Evolutionary conservation across 2,329 filamentous ascomycete species (phyloP), one percentile per base, ranked within the genome.

Genomic region (Aspergillus novoparasiticus): DNA sequence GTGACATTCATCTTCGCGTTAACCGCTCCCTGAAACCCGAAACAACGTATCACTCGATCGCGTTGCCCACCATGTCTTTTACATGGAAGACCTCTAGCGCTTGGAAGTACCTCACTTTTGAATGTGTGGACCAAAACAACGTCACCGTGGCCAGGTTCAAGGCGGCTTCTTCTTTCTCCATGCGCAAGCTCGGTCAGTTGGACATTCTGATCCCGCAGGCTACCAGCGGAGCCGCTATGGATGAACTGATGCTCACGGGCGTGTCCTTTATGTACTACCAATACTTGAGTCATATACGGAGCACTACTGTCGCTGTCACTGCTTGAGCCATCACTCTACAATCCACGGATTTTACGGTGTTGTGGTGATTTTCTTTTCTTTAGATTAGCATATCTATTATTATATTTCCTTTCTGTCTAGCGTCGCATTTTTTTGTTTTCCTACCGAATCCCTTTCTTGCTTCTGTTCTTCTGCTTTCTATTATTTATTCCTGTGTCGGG

Each of bases 161-260:
- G 11, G 39, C 63, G 11, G 50, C 55, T 21, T 50, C 59, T 3
- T 57, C 56, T n/a, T 56, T 23, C 57, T 59, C 59, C 2, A 30
- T 58, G 21, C 43, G 28, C 2, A 62, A 62, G 39, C 10, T 61
- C 1, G 63, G 59, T 4, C 56, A 56, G 6, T 30, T 64, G 34
- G 59, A 64, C n/a, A 34, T 62, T 21, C 53, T 62, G 6, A 36
- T 59, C n/a, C 57, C 59, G 16, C 41, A 36, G 21, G 59, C 51
- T 6, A 32, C 51, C 21, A 41, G 34, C n/a, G 59, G 59, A 4
- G n/a, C 14, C n/a, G 11, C 56, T 19, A 59, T 64, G 56, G 60
- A 64, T 16, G 60, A 64, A 46, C 45, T 62, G 8, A 36, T 60
- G 43, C 36, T 64, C 51, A 64, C 63, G 2, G 59, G 48, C 1